Base-by-base conservation (phyloP, 1,284 basidiomycete genomes). In the Malassezia pachydermatis region DNA sequence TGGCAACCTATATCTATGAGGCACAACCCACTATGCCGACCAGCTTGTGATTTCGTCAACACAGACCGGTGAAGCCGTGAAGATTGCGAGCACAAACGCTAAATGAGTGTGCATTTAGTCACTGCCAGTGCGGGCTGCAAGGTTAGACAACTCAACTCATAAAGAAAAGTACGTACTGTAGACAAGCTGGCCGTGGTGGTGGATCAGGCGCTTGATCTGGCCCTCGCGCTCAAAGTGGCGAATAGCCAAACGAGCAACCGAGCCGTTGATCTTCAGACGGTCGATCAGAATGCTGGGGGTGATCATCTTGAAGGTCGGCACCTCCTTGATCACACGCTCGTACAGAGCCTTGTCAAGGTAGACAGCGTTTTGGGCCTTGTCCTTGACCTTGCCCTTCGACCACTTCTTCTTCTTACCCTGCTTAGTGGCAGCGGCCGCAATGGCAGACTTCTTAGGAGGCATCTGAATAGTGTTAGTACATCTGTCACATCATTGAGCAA, bases 331-430 rank as follows among this genome's bases (percentile, higher is more conserved):
- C 79, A 95, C 89, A 73, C 87, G 86, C 80, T 95, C 90, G 80
- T 79, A 94, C 58, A 79, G 83, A 47, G 79, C 61, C 33, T 62
- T 59, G 61, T 72, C 70, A 30, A 94, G 83, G 67, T 83, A 78
- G 75, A 96, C 90, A 72, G 86, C 81, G 80, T 92, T 88, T 60
- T 75, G 71, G 56, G 74, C 70, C 83, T 95, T 95, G 79, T 95
- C 89, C 84, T 95, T 95, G 75, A 95, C 89, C 78, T 94, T 94
- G 76, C 90, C 90, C 81, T 96, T 96, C 65, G 89, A 95, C 90
- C 90, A 96, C 82, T 96, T 96, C 84, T 96, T 96, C 82, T 96
- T 96, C 81, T 95, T 95, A 60, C 84, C 56, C 9, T 57, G 54
- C 59, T 69, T 69, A 56, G 59, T 51, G 58, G 68, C 68, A 50